phyloP scores from a whole-genome alignment of 495 filamentous ascomycete genomes.

The Penicillium diatomitis region DNA sequence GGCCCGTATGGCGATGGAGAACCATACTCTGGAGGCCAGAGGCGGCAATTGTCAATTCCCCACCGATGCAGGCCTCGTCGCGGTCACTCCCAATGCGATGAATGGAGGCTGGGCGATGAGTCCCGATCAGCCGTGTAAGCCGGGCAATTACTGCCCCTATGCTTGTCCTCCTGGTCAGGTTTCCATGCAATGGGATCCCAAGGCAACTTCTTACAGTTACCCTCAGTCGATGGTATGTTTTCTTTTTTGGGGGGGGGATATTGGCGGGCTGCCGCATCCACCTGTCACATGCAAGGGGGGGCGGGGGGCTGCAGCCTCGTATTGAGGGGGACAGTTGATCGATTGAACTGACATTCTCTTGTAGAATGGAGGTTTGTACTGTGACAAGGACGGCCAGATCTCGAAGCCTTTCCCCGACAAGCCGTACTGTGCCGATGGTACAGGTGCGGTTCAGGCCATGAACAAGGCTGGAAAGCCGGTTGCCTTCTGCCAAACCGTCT shows the following conservation, averaged over 20 bases:
- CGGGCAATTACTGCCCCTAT: constrained; percentile 67
- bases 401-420: constrained; percentile 62
- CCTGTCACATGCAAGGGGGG: constrained; percentile 13
- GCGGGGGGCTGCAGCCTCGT: no score
- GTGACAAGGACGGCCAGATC: constrained; percentile 55
- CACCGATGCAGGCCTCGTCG: constrained; percentile 55
- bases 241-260: background rate
- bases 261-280: background rate
- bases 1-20: constrained; percentile 8
- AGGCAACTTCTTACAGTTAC: constrained; percentile 57
- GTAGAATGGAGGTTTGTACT: constrained; percentile 71
- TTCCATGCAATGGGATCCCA: constrained; percentile 71
- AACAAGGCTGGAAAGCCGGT: constrained; percentile 56
- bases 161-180: constrained; percentile 70
- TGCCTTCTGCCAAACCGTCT: constrained; percentile 74
- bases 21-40: constrained; percentile 25
- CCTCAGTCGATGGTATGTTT: constrained; percentile 64
- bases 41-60: constrained; percentile 57
- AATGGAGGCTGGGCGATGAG: constrained; percentile 83
- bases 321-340: background rate
- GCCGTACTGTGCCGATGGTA: constrained; percentile 65
- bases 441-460: constrained; percentile 50
- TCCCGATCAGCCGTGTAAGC: constrained; percentile 60
- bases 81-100: constrained; percentile 50
- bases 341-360: constrained; percentile 13